Percentiles rank a stretch among this genome's conserved stretches.
Conservation (phyloP, 345 rosid species). For the Pistacia integerrima region DNA sequence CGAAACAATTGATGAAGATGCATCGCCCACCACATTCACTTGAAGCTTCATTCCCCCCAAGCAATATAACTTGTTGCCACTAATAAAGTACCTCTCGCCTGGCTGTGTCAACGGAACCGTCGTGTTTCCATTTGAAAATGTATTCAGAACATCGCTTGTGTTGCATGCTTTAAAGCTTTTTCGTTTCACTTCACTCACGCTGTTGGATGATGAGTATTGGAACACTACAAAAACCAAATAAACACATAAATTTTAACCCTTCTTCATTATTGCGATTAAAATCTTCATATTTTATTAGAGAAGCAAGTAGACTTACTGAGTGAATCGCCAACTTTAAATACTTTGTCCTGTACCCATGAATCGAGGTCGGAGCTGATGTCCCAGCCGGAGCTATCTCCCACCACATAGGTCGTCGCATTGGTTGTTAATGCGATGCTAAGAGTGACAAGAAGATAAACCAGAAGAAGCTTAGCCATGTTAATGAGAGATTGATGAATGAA, state of each 20-base stretch:
- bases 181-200: slow-evolving; percentile 58
- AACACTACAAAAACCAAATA: slow-evolving; percentile 44
- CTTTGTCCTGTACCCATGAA: slow-evolving; percentile 68
- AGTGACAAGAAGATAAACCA: slow-evolving; percentile 30
- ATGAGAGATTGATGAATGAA: neutral
- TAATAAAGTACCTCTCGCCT: slow-evolving; percentile 59
- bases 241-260: neutral
- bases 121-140: slow-evolving; percentile 78
- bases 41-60: slow-evolving; percentile 84
- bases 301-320: slow-evolving; percentile 44
- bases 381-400: slow-evolving; percentile 92
- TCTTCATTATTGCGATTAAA: neutral
- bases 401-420: slow-evolving; percentile 57
- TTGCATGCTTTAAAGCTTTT: slow-evolving; percentile 54
- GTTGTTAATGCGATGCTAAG: slow-evolving; percentile 34
- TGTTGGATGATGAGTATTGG: slow-evolving; percentile 65
- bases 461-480: slow-evolving; percentile 40
- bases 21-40: slow-evolving; percentile 46
- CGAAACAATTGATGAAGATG: slow-evolving; percentile 47
- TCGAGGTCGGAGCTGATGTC: slow-evolving; percentile 80
- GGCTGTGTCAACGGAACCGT: slow-evolving; percentile 58
- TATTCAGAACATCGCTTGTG: slow-evolving; percentile 46
- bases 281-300: neutral
- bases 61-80: slow-evolving; percentile 71
- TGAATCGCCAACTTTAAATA: slow-evolving; percentile 73